phyloP scores from a whole-genome alignment of 352 stramenopile genomes.

The Phytophthora pluvialis region DNA sequence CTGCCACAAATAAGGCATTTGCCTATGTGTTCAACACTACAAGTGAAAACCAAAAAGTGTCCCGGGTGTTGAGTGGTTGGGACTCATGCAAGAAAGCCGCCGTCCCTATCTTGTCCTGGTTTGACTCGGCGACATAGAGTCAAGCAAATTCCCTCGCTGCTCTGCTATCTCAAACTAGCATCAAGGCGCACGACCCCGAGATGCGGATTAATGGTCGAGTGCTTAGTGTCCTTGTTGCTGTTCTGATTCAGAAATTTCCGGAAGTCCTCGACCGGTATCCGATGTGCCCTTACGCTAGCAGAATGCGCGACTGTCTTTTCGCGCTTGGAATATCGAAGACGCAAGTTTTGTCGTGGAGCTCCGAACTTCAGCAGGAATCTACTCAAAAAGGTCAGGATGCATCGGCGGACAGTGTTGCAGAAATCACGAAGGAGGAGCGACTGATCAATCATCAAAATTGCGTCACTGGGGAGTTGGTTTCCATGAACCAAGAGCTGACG shows the following conservation, averaged over 20 bases:
- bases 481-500: slow-evolving; percentile 10
- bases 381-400: neutral
- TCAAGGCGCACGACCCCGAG: slow-evolving; percentile 12
- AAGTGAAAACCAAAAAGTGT: slow-evolving; percentile 17
- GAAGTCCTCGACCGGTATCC: slow-evolving; percentile 12
- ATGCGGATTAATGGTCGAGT: slow-evolving; percentile 12
- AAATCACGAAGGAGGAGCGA: neutral
- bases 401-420: neutral
- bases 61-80: slow-evolving; percentile 2
- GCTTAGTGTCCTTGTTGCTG: neutral
- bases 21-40: slow-evolving; percentile 16
- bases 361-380: neutral
- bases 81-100: neutral
- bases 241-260: neutral
- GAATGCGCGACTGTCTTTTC: neutral
- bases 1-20: slow-evolving; percentile 11
- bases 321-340: slow-evolving; percentile 2
- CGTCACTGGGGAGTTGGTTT: slow-evolving; percentile 12
- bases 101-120: neutral
- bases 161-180: slow-evolving; percentile 11
- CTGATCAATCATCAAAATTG: slow-evolving; percentile 17
- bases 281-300: slow-evolving; percentile 8
- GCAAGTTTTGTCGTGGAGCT: slow-evolving; percentile 11
- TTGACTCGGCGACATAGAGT: neutral
- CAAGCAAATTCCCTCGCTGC: neutral